Conservation (phyloP, 495 filamentous ascomycete species). For the Annulohypoxylon bovei region DNA sequence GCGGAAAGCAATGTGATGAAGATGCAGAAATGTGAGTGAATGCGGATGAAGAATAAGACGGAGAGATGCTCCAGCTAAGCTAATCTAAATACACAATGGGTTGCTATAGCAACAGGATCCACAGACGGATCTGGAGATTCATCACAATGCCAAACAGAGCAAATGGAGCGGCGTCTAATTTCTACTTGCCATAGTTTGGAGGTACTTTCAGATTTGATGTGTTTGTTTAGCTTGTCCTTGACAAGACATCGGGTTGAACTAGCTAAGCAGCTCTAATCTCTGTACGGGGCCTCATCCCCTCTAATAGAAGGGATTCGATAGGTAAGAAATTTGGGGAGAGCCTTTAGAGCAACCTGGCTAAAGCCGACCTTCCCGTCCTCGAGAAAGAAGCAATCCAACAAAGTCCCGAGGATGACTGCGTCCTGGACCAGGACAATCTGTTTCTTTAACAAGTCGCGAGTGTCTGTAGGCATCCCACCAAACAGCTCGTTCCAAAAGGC, state of each 20-base stretch:
- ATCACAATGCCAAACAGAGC: too few species aligned
- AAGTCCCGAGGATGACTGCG: conserved; percentile 41
- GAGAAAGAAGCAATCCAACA: conserved; percentile 41
- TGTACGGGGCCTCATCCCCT: conserved; percentile 39
- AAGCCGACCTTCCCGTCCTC: conserved; percentile 38
- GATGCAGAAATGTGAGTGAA: too few species aligned
- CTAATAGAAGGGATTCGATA: conserved; percentile 43
- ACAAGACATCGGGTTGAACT: too few species aligned
- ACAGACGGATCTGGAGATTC: too few species aligned
- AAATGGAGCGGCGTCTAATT: too few species aligned
- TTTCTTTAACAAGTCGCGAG: conserved; percentile 24
- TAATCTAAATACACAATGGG: too few species aligned
- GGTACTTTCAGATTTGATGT: background rate
- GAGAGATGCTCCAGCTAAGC: too few species aligned
- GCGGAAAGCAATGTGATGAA: too few species aligned
- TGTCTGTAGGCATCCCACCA: conserved; percentile 27
- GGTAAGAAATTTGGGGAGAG: conserved; percentile 40
- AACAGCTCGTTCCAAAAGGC: conserved; percentile 43
- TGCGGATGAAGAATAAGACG: too few species aligned
- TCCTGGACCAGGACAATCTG: conserved; percentile 38
- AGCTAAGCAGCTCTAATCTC: too few species aligned
- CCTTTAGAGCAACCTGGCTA: conserved; percentile 23
- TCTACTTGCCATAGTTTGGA: too few species aligned
- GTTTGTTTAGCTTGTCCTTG: background rate
- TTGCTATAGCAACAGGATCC: too few species aligned